Base-by-base conservation (phyloP, 176 grass and related monocot species). In the Musa troglodytarum region DNA sequence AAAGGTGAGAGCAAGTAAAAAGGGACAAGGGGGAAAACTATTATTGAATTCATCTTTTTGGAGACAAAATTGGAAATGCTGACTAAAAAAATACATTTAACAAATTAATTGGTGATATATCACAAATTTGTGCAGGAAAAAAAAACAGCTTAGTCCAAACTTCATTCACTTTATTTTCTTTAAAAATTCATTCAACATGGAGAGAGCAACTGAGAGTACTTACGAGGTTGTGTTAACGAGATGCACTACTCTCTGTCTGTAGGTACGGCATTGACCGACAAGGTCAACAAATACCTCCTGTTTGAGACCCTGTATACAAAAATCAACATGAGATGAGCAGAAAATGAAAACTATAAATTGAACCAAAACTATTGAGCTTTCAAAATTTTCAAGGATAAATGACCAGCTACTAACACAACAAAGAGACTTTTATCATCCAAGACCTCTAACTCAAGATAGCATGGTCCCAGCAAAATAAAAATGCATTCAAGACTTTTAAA, bases 231-330 rank as follows among this genome's bases (percentile, higher is more conserved):
- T 75, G 75, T 99, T 95, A 68, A 95, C 96, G 51, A 99, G 87
- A 52, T 88, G 96, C 65, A 99, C 96, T 54, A 86, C 96, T 78
- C 91, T 89, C 59, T 99, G 96, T 81, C 91, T 95, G 84, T 95
- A 92, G 57, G 56, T 94, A 81, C 96, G 90, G 67, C 96, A 99
- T 68, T 95, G 96, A 77, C 82, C 80, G 52, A 92, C 91, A 82
- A 99, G 90, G 71, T 99, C 96, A 73, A 95, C 83, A 84, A 99
- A 89, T 59, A 99, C 88, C 69, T 99, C 96, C 77, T 99, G 91
- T 50, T 91, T 88, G 68, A 99, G 74, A 69, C 91, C 91, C 96
- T 98, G 74, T 68, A 64, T 80, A 71, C 14, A 79, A 26, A n/a
- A 84, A 72, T 26, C 23, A 71, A 77, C 9, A 69, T 73, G 11